Evolutionary conservation across 2,329 filamentous ascomycete genomes (phyloP).

Genomic region (Penicillium brevicompactum): DNA sequence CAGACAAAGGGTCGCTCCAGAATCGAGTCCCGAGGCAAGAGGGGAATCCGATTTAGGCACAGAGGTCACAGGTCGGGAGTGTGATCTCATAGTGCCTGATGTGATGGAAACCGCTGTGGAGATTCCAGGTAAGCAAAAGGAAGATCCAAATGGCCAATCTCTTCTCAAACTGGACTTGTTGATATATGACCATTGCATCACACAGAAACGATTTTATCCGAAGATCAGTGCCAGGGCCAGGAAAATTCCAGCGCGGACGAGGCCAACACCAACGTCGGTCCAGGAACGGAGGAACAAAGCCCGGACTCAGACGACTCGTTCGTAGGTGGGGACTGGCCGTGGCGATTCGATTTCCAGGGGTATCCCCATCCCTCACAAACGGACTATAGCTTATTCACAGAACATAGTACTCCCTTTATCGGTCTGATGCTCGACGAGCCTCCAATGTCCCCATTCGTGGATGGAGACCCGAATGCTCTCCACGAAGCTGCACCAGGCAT

Average conservation of each 20-base stretch:
- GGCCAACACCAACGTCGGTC: not conserved
- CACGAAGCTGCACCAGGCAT: not conserved
- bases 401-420: not conserved
- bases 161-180: not conserved
- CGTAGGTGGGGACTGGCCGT: not conserved
- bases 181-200: not conserved
- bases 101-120: not conserved
- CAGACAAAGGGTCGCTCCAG: not conserved
- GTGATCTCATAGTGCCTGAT: not conserved
- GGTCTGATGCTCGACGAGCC: slow-evolving; percentile 4
- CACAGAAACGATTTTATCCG: not conserved
- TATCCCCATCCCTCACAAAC: not conserved
- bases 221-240: not conserved
- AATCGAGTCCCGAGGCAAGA: not conserved
- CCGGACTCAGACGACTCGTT: not conserved
- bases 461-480: not conserved
- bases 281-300: not conserved
- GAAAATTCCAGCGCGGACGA: not conserved
- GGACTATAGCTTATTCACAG: not conserved
- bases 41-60: not conserved
- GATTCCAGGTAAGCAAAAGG: slow-evolving; percentile 1
- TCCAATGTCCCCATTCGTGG: not conserved
- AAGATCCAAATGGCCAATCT: not conserved
- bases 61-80: not conserved
- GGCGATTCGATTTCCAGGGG: not conserved